Evolutionary conservation across 176 grass and related monocot genomes (phyloP).

Genomic region (Triticum monococcum): DNA sequence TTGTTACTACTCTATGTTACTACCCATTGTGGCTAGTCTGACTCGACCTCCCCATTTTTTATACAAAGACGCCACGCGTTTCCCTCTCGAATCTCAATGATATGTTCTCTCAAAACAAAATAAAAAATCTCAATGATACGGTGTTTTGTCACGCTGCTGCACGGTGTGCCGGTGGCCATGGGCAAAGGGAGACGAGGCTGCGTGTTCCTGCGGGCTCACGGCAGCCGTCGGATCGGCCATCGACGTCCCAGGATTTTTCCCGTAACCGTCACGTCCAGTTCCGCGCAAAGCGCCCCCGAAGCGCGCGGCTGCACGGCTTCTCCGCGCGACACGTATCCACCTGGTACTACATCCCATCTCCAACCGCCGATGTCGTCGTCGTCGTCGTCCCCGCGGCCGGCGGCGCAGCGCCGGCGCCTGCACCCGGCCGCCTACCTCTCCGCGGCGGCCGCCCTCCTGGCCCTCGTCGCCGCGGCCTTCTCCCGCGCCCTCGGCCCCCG

Average conservation of each 20-base stretch:
- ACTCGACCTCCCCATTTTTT: too few species aligned
- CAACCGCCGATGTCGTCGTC: slow-evolving; percentile 32
- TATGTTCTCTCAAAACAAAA: too few species aligned
- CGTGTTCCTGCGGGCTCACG: not conserved
- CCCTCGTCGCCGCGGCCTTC: slow-evolving; percentile 50
- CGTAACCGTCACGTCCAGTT: not conserved
- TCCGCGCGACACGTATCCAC: not conserved
- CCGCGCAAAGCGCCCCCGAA: not conserved
- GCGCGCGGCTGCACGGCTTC: not conserved
- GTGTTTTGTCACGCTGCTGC: too few species aligned
- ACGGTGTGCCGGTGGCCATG: too few species aligned
- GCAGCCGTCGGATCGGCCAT: not conserved
- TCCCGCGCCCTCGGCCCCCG: slow-evolving; percentile 45
- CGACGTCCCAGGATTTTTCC: not conserved
- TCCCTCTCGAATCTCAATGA: too few species aligned
- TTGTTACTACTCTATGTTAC: too few species aligned
- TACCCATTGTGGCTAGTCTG: too few species aligned
- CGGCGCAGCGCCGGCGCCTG: slow-evolving; percentile 28
- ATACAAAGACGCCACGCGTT: too few species aligned
- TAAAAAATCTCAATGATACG: too few species aligned
- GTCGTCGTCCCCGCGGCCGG: slow-evolving; percentile 12
- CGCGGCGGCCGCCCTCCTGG: slow-evolving; percentile 39
- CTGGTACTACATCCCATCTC: not conserved
- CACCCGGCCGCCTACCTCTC: slow-evolving; percentile 36
- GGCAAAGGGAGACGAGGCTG: not conserved